Conservation (phyloP, 2,329 filamentous ascomycete genomes). For the Immersiporthe knoxdaviesiana region DNA sequence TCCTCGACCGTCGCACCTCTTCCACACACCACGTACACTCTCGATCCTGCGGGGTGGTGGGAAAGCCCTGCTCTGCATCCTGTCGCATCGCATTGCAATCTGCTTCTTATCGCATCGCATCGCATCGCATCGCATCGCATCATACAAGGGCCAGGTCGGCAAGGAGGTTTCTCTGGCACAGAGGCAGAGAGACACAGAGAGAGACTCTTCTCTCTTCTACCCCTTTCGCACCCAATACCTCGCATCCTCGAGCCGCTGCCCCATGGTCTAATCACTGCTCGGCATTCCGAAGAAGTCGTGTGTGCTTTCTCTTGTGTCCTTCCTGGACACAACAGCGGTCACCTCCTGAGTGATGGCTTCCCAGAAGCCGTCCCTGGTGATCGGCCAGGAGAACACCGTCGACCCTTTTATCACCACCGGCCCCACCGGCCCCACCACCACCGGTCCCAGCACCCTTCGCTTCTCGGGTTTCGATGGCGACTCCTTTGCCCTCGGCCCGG, state of each 20-base stretch:
- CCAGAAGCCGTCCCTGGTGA: slow-evolving; percentile 46
- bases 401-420: slow-evolving; percentile 62
- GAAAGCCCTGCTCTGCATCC: not conserved
- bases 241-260: slow-evolving; percentile 12
- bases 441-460: slow-evolving; percentile 59
- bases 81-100: slow-evolving; percentile 12
- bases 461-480: slow-evolving; percentile 84
- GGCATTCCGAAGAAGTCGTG: slow-evolving; percentile 27
- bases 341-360: slow-evolving; percentile 45
- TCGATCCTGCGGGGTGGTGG: not conserved
- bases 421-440: too few species aligned
- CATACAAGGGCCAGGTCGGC: not conserved
- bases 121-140: not conserved
- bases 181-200: too few species aligned
- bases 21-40: too few species aligned
- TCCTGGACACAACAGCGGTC: slow-evolving; percentile 42
- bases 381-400: slow-evolving; percentile 43
- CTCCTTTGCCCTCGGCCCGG: slow-evolving; percentile 76
- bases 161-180: not conserved
- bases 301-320: slow-evolving; percentile 25
- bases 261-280: slow-evolving; percentile 27
- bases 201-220: not conserved
- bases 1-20: not conserved
- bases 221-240: not conserved
- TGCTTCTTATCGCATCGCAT: slow-evolving; percentile 6